A percentile compares a stretch with the other conserved stretches of the same genome.
Conservation (phyloP, 352 stramenopile species). For the Phytophthora constricta region DNA sequence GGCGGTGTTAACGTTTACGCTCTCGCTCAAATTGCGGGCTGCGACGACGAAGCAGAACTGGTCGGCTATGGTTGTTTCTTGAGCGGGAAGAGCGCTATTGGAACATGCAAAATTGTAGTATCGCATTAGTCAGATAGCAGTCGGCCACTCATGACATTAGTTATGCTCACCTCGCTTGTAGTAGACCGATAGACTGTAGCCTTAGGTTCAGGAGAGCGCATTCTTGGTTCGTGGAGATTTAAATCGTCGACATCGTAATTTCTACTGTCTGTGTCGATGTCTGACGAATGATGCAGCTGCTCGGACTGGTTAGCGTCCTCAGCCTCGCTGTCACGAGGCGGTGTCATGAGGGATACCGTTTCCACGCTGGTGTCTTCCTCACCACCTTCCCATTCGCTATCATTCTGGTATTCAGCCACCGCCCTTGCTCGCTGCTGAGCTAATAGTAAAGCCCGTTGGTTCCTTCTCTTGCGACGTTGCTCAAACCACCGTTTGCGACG, state of each 20-base stretch:
- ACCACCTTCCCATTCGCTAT: constrained; percentile 35
- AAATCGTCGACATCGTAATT: constrained; percentile 4
- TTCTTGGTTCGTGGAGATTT: background rate
- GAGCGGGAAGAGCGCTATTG: constrained; percentile 11
- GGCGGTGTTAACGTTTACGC: constrained; percentile 2
- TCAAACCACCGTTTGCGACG: constrained; percentile 61
- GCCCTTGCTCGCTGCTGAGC: constrained; percentile 33
- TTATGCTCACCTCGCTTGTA: constrained; percentile 28
- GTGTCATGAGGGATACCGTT: constrained; percentile 55
- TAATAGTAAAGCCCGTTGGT: constrained; percentile 30
- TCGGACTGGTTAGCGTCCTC: constrained; percentile 33
- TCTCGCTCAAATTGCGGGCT: constrained; percentile 3
- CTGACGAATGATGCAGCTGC: constrained; percentile 5
- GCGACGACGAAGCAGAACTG: constrained; percentile 8
- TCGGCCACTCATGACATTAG: background rate
- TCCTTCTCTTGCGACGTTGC: constrained; percentile 41
- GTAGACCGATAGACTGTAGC: constrained; percentile 23
- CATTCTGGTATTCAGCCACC: constrained; percentile 23
- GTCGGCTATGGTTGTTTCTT: constrained; percentile 7
- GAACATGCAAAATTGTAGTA: too few species aligned
- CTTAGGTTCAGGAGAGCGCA: background rate
- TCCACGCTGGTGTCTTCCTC: constrained; percentile 37
- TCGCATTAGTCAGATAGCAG: constrained; percentile 1
- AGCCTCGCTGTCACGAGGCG: constrained; percentile 20
- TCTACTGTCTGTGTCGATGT: constrained; percentile 18